Evolutionary conservation across 352 stramenopile species (phyloP).

Genomic region (Phytophthora ramorum): DNA sequence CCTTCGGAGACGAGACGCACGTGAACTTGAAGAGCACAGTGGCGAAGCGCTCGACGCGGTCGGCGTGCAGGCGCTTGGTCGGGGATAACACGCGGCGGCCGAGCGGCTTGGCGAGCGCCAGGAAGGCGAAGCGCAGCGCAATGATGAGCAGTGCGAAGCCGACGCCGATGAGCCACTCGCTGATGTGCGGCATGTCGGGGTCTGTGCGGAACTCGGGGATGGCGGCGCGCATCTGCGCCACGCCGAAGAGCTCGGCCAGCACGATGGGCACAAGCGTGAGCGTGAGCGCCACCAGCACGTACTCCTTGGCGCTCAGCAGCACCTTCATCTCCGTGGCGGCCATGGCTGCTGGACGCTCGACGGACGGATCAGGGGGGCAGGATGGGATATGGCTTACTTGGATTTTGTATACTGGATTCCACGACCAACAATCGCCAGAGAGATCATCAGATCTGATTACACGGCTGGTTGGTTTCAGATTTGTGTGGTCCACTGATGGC

Average conservation of each 20-base stretch:
- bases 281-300: slow-evolving; percentile 40
- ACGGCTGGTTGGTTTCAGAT: neutral
- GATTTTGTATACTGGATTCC: slow-evolving; percentile 7
- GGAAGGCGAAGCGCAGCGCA: slow-evolving; percentile 34
- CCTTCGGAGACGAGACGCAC: slow-evolving; percentile 35
- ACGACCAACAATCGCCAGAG: neutral
- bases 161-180: slow-evolving; percentile 35
- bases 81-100: slow-evolving; percentile 36
- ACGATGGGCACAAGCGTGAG: slow-evolving; percentile 38
- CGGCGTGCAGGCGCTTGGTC: slow-evolving; percentile 27
- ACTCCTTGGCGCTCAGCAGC: slow-evolving; percentile 42
- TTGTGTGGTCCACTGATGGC: slow-evolving; percentile 12
- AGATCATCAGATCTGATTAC: slow-evolving; percentile 17
- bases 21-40: slow-evolving; percentile 50
- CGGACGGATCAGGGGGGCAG: slow-evolving; percentile 12
- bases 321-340: slow-evolving; percentile 46
- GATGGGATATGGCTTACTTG: slow-evolving; percentile 21
- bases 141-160: slow-evolving; percentile 39
- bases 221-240: slow-evolving; percentile 42
- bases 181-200: slow-evolving; percentile 41
- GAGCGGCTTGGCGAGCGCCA: slow-evolving; percentile 33
- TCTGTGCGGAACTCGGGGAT: slow-evolving; percentile 40
- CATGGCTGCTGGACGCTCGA: slow-evolving; percentile 33
- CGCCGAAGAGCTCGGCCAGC: slow-evolving; percentile 41
- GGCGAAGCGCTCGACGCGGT: slow-evolving; percentile 46